Conservation (phyloP, 768 basidiomycete genomes). For the Lyophyllum semitale region DNA sequence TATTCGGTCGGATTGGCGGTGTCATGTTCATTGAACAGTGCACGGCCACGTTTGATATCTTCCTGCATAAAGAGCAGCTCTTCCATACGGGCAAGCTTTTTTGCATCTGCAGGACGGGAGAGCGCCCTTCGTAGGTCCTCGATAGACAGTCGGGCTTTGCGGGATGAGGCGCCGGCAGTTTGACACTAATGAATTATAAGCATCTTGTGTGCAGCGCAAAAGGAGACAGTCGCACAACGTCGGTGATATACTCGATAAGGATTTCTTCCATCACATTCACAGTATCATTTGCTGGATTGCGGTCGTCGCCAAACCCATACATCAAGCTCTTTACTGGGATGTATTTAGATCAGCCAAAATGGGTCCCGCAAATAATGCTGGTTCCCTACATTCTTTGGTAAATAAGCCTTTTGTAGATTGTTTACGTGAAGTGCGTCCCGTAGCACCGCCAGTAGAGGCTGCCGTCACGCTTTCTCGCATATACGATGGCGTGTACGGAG, state of each 20-base stretch:
- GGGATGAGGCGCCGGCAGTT: slow-evolving; percentile 67
- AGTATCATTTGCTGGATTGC: slow-evolving; percentile 84
- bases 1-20: slow-evolving; percentile 47
- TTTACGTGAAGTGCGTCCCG: slow-evolving; percentile 56
- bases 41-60: slow-evolving; percentile 86
- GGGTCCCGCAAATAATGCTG: not conserved
- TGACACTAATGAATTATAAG: slow-evolving; percentile 54
- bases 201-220: slow-evolving; percentile 6
- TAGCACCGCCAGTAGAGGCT: slow-evolving; percentile 36
- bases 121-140: slow-evolving; percentile 84
- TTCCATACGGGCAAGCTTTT: slow-evolving; percentile 91
- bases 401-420: slow-evolving; percentile 77
- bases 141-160: slow-evolving; percentile 76
- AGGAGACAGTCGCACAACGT: slow-evolving; percentile 64
- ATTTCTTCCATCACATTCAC: slow-evolving; percentile 95
- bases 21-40: slow-evolving; percentile 58
- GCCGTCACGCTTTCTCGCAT: slow-evolving; percentile 49
- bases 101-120: slow-evolving; percentile 84
- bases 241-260: slow-evolving; percentile 85
- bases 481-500: slow-evolving; percentile 57
- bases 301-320: slow-evolving; percentile 94
- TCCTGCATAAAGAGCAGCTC: slow-evolving; percentile 93
- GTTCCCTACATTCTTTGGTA: slow-evolving; percentile 65
- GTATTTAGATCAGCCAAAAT: slow-evolving; percentile 12
- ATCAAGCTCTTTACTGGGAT: slow-evolving; percentile 75